Base-by-base conservation (phyloP, 352 stramenopile species). In the Globisporangium okanoganense region DNA sequence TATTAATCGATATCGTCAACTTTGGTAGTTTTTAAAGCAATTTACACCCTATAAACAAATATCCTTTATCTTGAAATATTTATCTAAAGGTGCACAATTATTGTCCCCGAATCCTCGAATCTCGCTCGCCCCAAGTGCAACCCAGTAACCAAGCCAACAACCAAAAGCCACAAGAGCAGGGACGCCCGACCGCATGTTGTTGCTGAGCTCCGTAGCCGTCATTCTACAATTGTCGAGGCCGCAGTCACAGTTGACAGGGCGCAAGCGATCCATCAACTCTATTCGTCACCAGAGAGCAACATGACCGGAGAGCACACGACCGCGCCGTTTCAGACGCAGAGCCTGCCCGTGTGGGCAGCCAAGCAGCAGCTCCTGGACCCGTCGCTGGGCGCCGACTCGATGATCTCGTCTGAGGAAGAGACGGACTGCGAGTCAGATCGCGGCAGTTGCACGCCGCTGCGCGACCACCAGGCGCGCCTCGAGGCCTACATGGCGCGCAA, bases 341-440 rank as follows among this genome's bases (percentile, higher is more conserved):
- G 70, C 44, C 62, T 81, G 35, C 75, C 71, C 8, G 31, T 56
- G 27, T 70, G 70, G 56, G 55, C 53, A 48, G 7, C 36, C n/a
- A n/a, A 4, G 1, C 29, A 44, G 13, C 58, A 27, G 14, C 31
- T 44, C 22, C 38, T 58, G 33, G 57, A 69, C 62, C 40, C 58
- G 36, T 51, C 49, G 43, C 54, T 74, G 27, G 44, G 43, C 45
- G 64, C 72, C 36, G 61, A 85, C 40, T 70, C 70, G 24, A 44
- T 67, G 49, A 71, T 72, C 41, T 72, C 77, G 24, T 89, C 79
- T 29, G 72, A 82, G 40, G 78, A 87, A 36, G 80, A 90, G 61
- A 90, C 80, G 8, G 78, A 90, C 72, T 82, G 72, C 64, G 80
- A 90, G 58, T 85, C 78, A 55, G 78, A 87, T 44, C 74, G 70